phyloP scores from a whole-genome alignment of 2,329 filamentous ascomycete species.

The Byssochlamys sp. region DNA sequence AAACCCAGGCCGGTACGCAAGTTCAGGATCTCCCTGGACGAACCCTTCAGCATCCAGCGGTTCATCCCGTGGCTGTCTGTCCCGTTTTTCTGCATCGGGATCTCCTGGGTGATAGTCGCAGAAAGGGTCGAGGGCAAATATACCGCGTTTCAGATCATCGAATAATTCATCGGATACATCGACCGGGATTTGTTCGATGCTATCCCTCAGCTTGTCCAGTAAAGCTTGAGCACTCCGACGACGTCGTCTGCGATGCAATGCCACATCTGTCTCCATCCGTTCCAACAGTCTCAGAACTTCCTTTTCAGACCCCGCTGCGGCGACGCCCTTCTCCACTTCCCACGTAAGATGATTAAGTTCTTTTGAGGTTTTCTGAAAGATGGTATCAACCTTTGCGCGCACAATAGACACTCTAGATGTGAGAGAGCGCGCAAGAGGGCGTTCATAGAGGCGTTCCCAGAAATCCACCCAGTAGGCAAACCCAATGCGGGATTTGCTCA shows the following conservation, averaged over 20 bases:
- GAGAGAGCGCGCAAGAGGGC: slow-evolving; percentile 10
- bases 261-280: slow-evolving; percentile 18
- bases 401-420: slow-evolving; percentile 8
- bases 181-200: slow-evolving; percentile 20
- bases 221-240: slow-evolving; percentile 14
- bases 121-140: slow-evolving; percentile 19
- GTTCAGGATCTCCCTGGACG: slow-evolving; percentile 5
- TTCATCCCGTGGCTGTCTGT: slow-evolving; percentile 7
- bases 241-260: slow-evolving; percentile 11
- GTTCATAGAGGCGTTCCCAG: slow-evolving; percentile 19
- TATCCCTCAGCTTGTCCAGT: slow-evolving; percentile 14
- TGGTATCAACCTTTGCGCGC: slow-evolving; percentile 13
- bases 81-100: slow-evolving; percentile 14
- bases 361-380: slow-evolving; percentile 17
- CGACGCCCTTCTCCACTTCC: slow-evolving; percentile 11
- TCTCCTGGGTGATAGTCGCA: slow-evolving; percentile 25
- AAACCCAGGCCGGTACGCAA: slow-evolving; percentile 7
- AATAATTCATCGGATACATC: slow-evolving; percentile 19
- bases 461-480: slow-evolving; percentile 19
- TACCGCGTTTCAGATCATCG: slow-evolving; percentile 21
- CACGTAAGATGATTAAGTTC: slow-evolving; percentile 17
- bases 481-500: slow-evolving; percentile 21
- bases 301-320: slow-evolving; percentile 9
- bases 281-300: slow-evolving; percentile 15
- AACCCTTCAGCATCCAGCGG: slow-evolving; percentile 3